Evolutionary conservation across 768 basidiomycete species (phyloP), one percentile per base, ranked within the genome.

Genomic region (Lanmaoa pseudosensibilis): DNA sequence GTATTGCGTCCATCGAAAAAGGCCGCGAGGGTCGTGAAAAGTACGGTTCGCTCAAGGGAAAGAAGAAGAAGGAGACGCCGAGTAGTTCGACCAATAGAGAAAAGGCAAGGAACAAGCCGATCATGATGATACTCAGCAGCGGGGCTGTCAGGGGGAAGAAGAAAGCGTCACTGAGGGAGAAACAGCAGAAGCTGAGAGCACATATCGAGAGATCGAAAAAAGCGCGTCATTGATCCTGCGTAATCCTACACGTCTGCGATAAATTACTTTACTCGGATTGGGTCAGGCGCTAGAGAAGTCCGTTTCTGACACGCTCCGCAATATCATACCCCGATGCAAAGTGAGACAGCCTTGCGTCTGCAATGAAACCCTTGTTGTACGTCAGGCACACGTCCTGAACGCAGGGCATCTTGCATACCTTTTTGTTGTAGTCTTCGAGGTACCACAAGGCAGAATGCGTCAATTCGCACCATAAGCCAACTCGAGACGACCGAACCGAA

Each of bases 1-100:
- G 96, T 19, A 82, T 98, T 74, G 95, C 90, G 5, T 89, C 87
- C 9, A 90, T 98, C 59, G 85, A 89, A 67, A 92, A 93, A 69
- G 96, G 96, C 0, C 83, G 95, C 38, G 95, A 98, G 72, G 96
- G 94, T 0, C 82, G 96, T 47, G 95, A 96, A 70, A 96, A 95
- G 75, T 97, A 86, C 68, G 91, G 91, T 21, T 90, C 90, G 38
- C 75, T 83, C 62, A 96, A 89, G 75, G 94, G 93, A n/a, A 94
- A 95, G 78, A 89, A 91, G 74, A 92, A 84, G 57, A 93, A 92
- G 70, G 91, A 78, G 36, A 73, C 77, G 12, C 84, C 87, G 56
- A 93, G 91, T 72, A 92, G 90, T 68, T 86, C 89, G 54, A 96
- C 94, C 34, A 97, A 97, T 72, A 80, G 85, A 67, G 92, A 96